phyloP scores from a whole-genome alignment of 306 rosid genomes.

The Castanea sativa region DNA sequence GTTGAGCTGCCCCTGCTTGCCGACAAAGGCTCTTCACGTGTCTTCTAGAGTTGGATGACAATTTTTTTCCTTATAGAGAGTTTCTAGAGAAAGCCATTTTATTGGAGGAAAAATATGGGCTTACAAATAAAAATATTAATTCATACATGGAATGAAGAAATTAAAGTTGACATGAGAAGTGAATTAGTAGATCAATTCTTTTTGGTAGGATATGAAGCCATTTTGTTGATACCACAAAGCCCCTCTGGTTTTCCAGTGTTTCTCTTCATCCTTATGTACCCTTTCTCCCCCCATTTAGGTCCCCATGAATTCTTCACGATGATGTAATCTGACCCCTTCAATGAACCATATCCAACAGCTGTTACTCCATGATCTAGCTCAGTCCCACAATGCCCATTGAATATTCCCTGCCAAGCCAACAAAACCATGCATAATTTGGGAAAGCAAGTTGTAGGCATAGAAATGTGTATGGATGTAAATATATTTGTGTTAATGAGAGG shows the following conservation, averaged over 20 bases:
- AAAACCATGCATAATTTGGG: neutral
- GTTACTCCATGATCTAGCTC: conserved; percentile 91
- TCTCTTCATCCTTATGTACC: conserved; percentile 77
- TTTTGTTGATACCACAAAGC: conserved; percentile 73
- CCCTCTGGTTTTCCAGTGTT: conserved; percentile 77
- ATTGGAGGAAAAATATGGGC: neutral
- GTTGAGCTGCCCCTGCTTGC: neutral
- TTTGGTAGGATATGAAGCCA: conserved; percentile 94
- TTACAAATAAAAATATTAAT: neutral
- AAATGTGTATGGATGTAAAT: neutral
- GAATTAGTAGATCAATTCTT: conserved; percentile 28
- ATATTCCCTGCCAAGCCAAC: conserved; percentile 53
- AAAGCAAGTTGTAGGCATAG: neutral
- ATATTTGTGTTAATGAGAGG: neutral
- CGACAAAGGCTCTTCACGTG: neutral
- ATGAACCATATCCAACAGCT: conserved; percentile 83
- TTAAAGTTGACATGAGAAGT: neutral
- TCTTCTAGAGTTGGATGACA: neutral
- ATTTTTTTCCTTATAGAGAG: neutral
- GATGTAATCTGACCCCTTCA: conserved; percentile 69
- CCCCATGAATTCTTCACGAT: conserved; percentile 96
- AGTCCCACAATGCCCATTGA: conserved; percentile 74
- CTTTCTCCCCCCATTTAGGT: conserved; percentile 90
- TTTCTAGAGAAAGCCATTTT: conserved; percentile 9
- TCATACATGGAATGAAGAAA: neutral